Conservation (phyloP, 73 alveolate species). For the Blepharisma stoltei region DNA sequence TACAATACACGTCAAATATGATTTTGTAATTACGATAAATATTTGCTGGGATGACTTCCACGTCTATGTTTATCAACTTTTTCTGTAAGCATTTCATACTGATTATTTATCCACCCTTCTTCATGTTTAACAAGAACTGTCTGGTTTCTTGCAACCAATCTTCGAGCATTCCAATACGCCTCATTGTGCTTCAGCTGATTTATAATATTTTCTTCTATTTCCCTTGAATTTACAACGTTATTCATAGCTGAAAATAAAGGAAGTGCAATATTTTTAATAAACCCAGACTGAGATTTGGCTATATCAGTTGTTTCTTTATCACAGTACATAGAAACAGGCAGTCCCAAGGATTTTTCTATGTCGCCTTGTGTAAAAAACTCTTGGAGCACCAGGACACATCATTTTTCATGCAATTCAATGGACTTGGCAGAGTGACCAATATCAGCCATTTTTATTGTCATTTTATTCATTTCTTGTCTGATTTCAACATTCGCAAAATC, state of each 20-base stretch:
- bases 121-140: background rate
- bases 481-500: background rate
- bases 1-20: too few species aligned
- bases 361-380: slow-evolving; percentile 77
- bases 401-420: slow-evolving; percentile 48
- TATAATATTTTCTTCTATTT: background rate
- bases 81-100: too few species aligned
- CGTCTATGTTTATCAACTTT: too few species aligned
- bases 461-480: background rate
- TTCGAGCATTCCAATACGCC: background rate
- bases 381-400: slow-evolving; percentile 57
- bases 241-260: background rate
- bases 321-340: slow-evolving; percentile 67
- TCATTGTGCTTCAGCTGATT: background rate
- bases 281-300: slow-evolving; percentile 78
- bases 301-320: slow-evolving; percentile 77
- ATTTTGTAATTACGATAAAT: too few species aligned
- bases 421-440: slow-evolving; percentile 62
- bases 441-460: slow-evolving; percentile 43
- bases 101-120: too few species aligned
- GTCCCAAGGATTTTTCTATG: slow-evolving; percentile 58
- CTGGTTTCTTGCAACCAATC: background rate
- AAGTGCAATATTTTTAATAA: background rate
- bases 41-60: too few species aligned
- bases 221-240: background rate